A percentile compares a stretch with the other conserved stretches of the same genome.
Evolutionary conservation across 2,329 filamentous ascomycete species (phyloP).

Genomic region (Capronia epimyces): DNA sequence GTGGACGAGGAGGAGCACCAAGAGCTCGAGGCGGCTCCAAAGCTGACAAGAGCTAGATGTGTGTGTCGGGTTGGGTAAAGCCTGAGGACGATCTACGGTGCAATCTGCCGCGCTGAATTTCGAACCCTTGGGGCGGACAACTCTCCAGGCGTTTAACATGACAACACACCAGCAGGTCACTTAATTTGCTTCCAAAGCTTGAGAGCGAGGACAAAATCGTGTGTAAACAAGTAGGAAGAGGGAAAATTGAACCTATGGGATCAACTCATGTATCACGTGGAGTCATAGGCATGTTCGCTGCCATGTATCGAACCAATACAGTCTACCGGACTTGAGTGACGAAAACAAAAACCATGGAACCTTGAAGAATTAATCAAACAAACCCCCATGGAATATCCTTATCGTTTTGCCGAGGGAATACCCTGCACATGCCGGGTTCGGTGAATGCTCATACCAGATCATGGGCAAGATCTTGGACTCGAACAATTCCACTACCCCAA

Average conservation of each 20-base stretch:
- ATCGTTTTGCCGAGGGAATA: not conserved
- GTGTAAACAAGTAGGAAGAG: not conserved
- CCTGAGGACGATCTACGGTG: not conserved
- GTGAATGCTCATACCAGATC: constrained; percentile 9
- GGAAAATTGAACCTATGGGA: not conserved
- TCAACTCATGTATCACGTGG: not conserved
- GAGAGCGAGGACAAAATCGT: not conserved
- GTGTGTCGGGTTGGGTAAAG: constrained; percentile 1
- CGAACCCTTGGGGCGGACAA: not conserved
- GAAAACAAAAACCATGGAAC: no score
- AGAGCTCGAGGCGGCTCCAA: constrained; percentile 17
- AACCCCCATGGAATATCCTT: no score
- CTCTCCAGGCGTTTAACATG: not conserved
- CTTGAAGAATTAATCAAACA: no score
- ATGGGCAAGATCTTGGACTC: constrained; percentile 59
- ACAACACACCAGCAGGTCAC: not conserved
- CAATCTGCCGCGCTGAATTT: not conserved
- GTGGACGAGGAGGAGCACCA: constrained; percentile 31
- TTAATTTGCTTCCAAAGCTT: not conserved
- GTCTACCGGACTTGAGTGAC: not conserved
- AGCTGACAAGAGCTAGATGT: constrained; percentile 20
- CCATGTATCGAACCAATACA: not conserved
- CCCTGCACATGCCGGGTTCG: not conserved
- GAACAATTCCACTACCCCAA: constrained; percentile 61
- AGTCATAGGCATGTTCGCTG: not conserved